Percentiles rank a stretch among this genome's conserved stretches.
Conservation (phyloP, 805 yeast species). For the Priceomyces medius region DNA sequence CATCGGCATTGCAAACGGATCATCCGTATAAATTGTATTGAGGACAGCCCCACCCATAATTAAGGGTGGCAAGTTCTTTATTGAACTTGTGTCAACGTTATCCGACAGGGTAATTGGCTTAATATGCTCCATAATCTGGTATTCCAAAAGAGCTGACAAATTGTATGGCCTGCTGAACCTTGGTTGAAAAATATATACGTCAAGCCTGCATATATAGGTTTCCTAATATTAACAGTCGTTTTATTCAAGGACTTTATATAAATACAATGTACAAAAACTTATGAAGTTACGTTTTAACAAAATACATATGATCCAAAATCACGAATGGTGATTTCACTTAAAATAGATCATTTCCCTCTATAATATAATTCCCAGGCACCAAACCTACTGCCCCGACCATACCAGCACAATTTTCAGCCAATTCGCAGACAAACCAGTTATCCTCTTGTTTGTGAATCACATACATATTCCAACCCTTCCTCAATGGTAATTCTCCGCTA, state of each 20-base stretch:
- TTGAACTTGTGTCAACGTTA: conserved; percentile 16
- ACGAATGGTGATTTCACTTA: too few relatives aligned
- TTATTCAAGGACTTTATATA: too few relatives aligned
- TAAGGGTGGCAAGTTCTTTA: conserved; percentile 50
- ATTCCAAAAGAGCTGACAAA: background rate
- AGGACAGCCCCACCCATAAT: conserved; percentile 88
- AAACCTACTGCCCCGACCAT: conserved; percentile 37
- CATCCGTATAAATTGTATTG: conserved; percentile 72
- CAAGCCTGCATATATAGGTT: too few relatives aligned
- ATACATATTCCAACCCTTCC: conserved; percentile 42
- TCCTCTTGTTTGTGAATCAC: conserved; percentile 44
- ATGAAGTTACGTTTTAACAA: background rate
- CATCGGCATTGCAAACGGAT: conserved; percentile 62
- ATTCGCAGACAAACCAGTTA: conserved; percentile 45
- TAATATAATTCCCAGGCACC: conserved; percentile 44
- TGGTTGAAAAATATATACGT: background rate
- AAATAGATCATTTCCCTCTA: conserved; percentile 29
- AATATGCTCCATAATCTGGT: background rate
- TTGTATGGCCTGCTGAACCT: background rate
- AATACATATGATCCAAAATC: too few relatives aligned
- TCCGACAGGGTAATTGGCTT: conserved; percentile 19
- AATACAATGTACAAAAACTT: background rate
- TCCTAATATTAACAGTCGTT: too few relatives aligned
- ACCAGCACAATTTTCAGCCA: conserved; percentile 33
- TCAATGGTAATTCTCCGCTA: conserved; percentile 40